Evolutionary conservation across 176 grass and related monocot species (phyloP), one percentile per base, ranked within the genome.

Genomic region (Triticum urartu): DNA sequence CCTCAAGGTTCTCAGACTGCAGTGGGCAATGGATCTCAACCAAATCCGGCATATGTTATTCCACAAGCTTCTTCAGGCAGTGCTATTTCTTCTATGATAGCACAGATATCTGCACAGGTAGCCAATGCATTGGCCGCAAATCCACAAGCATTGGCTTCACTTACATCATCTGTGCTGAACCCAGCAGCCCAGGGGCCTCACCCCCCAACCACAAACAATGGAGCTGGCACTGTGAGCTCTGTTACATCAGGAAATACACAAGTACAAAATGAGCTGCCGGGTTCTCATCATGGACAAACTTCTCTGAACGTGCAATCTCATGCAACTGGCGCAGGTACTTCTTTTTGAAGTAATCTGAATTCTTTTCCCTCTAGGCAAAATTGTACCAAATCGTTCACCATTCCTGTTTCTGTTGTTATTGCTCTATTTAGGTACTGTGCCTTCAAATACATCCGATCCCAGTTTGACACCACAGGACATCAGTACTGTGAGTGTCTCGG

Each of bases 51-150:
- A 81, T 56, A 62, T 76, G 24, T 43, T 88, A 11, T 79, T 78
- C 87, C 74, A 81, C 89, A 93, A 83, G 82, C 78, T 85, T 86
- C 87, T 87, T 68, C 84, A 82, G 89, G 84, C 84, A 88, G 84
- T 83, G 62, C 85, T 90, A 50, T 92, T 67, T 81, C 90, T 88
- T 84, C 91, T 61, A 59, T 95, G 79, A 79, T 85, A 66, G 81
- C 90, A 87, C 93, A 97, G 48, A 77, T 87, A 76, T 89, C 65
- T 83, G 70, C 86, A 75, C 75, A 79, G 26, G 59, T 92, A 77
- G 83, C 82, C 64, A 90, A 72, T 93, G 90, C 83, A 60, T 77
- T 93, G 77, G 35, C 47, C 72, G 72, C n/a, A 0, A 86, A 78
- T 72, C 78, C 70, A 33, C 81, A 73, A 22, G 86, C 68, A 38